A percentile compares a stretch with the other conserved stretches of the same genome.
phyloP scores from a whole-genome alignment of 208 protist species.

The Leptomonas seymouri region DNA sequence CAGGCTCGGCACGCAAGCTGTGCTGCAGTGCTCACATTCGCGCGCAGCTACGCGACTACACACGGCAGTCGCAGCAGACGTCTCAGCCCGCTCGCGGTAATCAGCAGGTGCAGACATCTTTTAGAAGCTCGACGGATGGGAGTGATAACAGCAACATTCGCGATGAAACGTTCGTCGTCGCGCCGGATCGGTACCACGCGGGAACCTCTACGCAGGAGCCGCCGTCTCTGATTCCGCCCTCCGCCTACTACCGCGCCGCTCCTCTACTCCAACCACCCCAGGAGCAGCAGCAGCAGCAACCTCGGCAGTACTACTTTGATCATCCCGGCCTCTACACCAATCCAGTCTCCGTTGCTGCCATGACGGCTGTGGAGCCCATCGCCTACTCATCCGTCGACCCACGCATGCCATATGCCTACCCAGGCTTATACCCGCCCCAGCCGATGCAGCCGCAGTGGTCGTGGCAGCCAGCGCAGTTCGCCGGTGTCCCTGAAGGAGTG shows the following conservation, averaged over 20 bases:
- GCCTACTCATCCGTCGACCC: slow-evolving; percentile 3
- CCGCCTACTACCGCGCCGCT: slow-evolving; percentile 10
- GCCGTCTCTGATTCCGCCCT: slow-evolving; percentile 17
- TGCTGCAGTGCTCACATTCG: slow-evolving; percentile 49
- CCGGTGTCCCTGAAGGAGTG: neutral
- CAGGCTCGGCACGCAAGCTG: slow-evolving; percentile 23
- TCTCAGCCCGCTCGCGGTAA: slow-evolving; percentile 5
- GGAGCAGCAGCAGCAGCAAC: slow-evolving; percentile 2
- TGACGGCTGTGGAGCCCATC: slow-evolving; percentile 2
- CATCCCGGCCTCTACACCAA: slow-evolving; percentile 4
- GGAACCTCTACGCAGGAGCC: slow-evolving; percentile 21
- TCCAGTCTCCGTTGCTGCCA: slow-evolving; percentile 10
- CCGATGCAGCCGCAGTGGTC: neutral
- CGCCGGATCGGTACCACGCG: slow-evolving; percentile 10
- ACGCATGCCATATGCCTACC: slow-evolving; percentile 8
- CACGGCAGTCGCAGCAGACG: neutral
- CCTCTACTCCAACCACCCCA: neutral
- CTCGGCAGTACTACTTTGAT: slow-evolving; percentile 17
- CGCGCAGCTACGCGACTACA: slow-evolving; percentile 21
- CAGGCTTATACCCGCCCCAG: neutral
- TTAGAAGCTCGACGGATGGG: neutral
- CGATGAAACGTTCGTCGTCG: neutral
- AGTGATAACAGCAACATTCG: neutral
- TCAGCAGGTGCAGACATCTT: slow-evolving; percentile 34
- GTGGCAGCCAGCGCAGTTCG: slow-evolving; percentile 4